These are phyloP conservation scores for Cyberlindnera veronae DNA, from an alignment of 805 yeast species.

Conservation along the genomic window DNA sequence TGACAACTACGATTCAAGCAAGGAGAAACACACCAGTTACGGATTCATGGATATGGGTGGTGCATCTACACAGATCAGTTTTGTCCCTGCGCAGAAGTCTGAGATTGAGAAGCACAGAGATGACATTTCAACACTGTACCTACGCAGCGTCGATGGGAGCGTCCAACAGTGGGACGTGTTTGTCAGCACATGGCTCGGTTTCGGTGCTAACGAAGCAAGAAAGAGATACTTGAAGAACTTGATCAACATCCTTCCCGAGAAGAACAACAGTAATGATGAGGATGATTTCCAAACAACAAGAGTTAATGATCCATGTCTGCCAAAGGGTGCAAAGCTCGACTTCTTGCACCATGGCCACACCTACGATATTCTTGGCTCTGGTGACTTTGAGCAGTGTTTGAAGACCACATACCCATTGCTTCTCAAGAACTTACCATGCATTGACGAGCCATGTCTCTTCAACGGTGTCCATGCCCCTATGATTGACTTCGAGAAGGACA, in stretches of 20 bases:
- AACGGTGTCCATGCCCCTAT: slow-evolving; percentile 94
- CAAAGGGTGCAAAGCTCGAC: slow-evolving; percentile 50
- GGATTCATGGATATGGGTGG: slow-evolving; percentile 99
- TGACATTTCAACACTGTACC: slow-evolving; percentile 62
- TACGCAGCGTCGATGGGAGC: slow-evolving; percentile 69
- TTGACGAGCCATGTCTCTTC: slow-evolving; percentile 85
- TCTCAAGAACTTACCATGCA: slow-evolving; percentile 76
- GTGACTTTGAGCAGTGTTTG: slow-evolving; percentile 73
- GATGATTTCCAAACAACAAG: slow-evolving; percentile 36
- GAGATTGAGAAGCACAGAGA: slow-evolving; percentile 65
- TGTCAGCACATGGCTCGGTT: slow-evolving; percentile 96
- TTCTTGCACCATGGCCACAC: slow-evolving; percentile 44
- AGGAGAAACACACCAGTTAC: slow-evolving; percentile 49
- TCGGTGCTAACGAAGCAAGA: slow-evolving; percentile 95
- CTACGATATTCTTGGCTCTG: slow-evolving; percentile 66
- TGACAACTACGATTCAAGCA: slow-evolving; percentile 40
- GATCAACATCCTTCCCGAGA: slow-evolving; percentile 46
- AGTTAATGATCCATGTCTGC: slow-evolving; percentile 78
- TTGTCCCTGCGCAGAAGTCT: slow-evolving; percentile 67
- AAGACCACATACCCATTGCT: slow-evolving; percentile 71
- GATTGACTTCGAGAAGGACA: slow-evolving; percentile 73
- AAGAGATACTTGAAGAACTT: slow-evolving; percentile 61
- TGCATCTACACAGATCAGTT: slow-evolving; percentile 94
- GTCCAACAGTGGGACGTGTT: slow-evolving; percentile 78
- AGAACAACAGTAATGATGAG: slow-evolving; percentile 44